phyloP scores from a whole-genome alignment of 2,329 filamentous ascomycete species.

The Xylaria arbuscula region DNA sequence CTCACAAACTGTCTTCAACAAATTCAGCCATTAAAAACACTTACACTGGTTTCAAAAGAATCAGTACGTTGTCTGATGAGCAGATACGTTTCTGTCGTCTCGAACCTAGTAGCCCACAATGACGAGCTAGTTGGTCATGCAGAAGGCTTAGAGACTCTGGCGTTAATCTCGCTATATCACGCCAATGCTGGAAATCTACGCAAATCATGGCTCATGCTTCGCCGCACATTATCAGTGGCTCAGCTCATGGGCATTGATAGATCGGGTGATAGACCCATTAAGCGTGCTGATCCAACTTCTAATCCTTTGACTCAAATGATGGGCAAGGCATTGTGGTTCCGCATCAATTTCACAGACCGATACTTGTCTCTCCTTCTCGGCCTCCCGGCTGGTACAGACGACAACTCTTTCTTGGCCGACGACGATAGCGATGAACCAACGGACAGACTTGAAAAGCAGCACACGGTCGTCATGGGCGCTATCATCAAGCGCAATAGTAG shows the following conservation, averaged over 20 bases:
- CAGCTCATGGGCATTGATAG: constrained; percentile 63
- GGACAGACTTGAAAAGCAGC: constrained; percentile 59
- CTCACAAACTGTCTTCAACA: constrained; percentile 57
- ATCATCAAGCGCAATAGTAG: constrained; percentile 61
- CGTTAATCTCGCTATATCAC: constrained; percentile 61
- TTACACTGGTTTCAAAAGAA: constrained; percentile 45
- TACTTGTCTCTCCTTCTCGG: constrained; percentile 64
- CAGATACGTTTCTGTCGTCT: constrained; percentile 50
- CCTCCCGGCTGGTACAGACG: constrained; percentile 57
- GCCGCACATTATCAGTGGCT: constrained; percentile 61
- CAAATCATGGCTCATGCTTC: constrained; percentile 64
- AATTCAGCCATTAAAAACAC: constrained; percentile 51
- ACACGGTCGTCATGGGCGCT: constrained; percentile 56
- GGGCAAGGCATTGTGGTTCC: constrained; percentile 58
- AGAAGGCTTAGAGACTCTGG: constrained; percentile 65
- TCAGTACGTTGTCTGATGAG: constrained; percentile 46
- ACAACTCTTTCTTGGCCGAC: constrained; percentile 53
- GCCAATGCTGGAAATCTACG: constrained; percentile 65
- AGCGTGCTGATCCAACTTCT: constrained; percentile 54
- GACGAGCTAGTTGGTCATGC: constrained; percentile 63
- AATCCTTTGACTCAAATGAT: constrained; percentile 49
- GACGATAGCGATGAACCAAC: constrained; percentile 51
- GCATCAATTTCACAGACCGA: constrained; percentile 62
- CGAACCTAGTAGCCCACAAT: constrained; percentile 59
- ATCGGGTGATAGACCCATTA: constrained; percentile 49